Conservation (phyloP, 345 rosid genomes). For the Acer saccharum region DNA sequence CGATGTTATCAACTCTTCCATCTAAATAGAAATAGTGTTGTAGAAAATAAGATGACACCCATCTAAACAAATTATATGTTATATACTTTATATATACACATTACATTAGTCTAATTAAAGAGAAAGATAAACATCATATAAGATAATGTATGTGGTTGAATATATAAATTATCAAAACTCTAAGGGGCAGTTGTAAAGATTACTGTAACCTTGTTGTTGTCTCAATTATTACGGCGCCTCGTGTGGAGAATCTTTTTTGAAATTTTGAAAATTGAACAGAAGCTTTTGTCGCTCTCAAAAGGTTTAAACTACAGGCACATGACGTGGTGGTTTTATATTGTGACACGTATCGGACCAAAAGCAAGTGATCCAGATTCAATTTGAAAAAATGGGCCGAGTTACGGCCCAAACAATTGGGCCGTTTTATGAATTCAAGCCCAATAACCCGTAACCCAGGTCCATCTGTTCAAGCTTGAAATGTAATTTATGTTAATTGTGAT, state of each 20-base stretch:
- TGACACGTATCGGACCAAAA: neutral
- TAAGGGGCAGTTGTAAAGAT: neutral
- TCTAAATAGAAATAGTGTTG: too few species aligned
- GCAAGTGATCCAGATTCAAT: too few species aligned
- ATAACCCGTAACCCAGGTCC: neutral
- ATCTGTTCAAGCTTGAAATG: neutral
- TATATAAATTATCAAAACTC: neutral
- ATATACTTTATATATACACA: too few species aligned
- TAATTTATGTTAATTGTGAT: neutral
- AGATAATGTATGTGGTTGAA: too few species aligned
- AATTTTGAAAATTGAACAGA: conserved; percentile 17
- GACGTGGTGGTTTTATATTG: neutral
- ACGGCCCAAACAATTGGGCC: neutral
- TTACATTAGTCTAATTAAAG: too few species aligned
- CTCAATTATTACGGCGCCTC: conserved; percentile 13
- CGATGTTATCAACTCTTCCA: too few species aligned
- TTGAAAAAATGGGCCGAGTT: neutral
- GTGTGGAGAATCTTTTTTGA: conserved; percentile 29
- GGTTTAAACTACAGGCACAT: neutral
- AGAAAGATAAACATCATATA: too few species aligned
- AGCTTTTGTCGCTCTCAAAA: neutral
- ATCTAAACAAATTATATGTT: neutral
- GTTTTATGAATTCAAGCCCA: neutral
- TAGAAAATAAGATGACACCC: neutral
- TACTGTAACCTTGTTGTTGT: neutral